Evolutionary conservation across 441 rosid species (phyloP).

Genomic region (Metrosideros polymorpha): DNA sequence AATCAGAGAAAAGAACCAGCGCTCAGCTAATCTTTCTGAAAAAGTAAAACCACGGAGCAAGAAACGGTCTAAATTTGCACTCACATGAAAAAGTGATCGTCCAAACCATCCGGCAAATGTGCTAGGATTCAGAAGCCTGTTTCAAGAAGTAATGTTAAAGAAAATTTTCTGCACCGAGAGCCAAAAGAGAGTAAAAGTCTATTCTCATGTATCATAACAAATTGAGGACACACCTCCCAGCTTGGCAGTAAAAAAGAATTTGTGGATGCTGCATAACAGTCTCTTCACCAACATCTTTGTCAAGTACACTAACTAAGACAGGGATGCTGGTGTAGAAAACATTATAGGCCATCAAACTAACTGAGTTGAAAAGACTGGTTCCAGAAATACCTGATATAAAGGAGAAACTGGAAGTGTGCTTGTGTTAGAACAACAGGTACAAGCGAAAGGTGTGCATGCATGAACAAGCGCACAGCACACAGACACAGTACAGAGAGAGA

Average conservation of each 20-base stretch:
- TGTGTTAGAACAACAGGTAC: constrained; percentile 31
- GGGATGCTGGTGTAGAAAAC: constrained; percentile 98
- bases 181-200: background rate
- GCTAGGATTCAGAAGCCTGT: constrained; percentile 98
- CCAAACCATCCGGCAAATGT: constrained; percentile 99
- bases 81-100: constrained; percentile 93
- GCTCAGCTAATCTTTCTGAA: background rate
- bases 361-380: constrained; percentile 96
- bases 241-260: constrained; percentile 96
- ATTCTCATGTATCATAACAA: background rate
- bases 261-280: constrained; percentile 99
- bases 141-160: constrained; percentile 1
- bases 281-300: constrained; percentile 94
- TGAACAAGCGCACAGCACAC: background rate
- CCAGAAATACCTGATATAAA: constrained; percentile 99
- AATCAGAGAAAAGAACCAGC: background rate
- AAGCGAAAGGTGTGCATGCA: background rate
- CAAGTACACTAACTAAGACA: constrained; percentile 87
- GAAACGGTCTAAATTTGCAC: constrained; percentile 14
- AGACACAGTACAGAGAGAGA: background rate
- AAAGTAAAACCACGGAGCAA: background rate
- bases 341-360: constrained; percentile 98
- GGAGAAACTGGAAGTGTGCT: constrained; percentile 63
- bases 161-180: background rate
- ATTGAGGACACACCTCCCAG: constrained; percentile 68